Evolutionary conservation across 106 monocot genomes (phyloP), one percentile per base, ranked within the genome.

Genomic region (Chionographis japonica): DNA sequence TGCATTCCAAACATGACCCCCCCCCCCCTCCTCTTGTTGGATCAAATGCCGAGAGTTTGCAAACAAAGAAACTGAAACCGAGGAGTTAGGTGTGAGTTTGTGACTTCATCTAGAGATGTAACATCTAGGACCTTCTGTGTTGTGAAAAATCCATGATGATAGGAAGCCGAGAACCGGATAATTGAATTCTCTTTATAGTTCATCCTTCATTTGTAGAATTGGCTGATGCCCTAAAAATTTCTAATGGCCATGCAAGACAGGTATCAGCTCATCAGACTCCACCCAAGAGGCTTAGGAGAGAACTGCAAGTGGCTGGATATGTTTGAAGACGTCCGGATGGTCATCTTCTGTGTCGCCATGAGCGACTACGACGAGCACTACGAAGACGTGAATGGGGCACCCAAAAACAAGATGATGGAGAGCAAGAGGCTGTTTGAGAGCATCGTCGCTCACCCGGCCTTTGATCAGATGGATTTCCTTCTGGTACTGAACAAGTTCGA

Each of bases 261-360:
- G 83, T 92, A 85, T 72, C 92, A 98, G 55, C 87, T 98, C 27
- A 85, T 98, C 51, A 89, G 85, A 72, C 75, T 92, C 56, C 84
- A 84, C 14, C 52, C 74, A 2, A 79, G 78, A 77, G 83, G 85
- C 17, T 74, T 87, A 40, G 80, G 77, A 41, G 86, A 86, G 65
- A 92, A 98, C 38, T 83, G 75, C 57, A 98, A 98, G 77, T 90
- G 92, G 89, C 67, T 98, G 37, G 89, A 87, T 60, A 92, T 92
- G 89, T 98, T 98, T 58, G 97, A 92, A 68, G 97, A 98, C 71
- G 83, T 83, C 13, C 75, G 83, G 42, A 66, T 98, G n/a, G 81
- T 92, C 40, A 62, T 98, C 27, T 98, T 90, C 70, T 90, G 87
- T 50, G 72, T 98, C 39, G 52, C 92, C 8, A 14, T 79, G 50